phyloP scores from a whole-genome alignment of 176 grass and related monocot species.

The Phoenix dactylifera region DNA sequence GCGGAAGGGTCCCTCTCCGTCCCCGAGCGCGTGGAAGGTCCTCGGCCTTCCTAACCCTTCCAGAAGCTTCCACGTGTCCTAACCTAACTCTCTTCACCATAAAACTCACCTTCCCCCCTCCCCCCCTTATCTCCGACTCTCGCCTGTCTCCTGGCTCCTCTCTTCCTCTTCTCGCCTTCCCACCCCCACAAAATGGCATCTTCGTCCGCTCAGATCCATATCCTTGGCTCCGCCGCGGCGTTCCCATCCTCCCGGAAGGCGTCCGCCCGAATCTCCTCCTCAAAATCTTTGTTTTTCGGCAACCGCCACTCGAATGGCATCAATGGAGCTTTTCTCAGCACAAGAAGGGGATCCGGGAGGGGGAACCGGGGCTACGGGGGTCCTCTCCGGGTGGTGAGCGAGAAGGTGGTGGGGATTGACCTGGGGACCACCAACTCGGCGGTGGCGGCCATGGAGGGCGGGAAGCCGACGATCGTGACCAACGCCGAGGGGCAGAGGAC shows the following conservation, averaged over 20 bases:
- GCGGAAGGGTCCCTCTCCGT: too few relatives aligned
- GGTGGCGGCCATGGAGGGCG: slow-evolving; percentile 96
- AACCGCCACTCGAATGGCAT: slow-evolving; percentile 13
- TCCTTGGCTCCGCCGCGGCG: slow-evolving; percentile 25
- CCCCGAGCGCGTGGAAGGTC: too few relatives aligned
- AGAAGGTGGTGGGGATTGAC: slow-evolving; percentile 98
- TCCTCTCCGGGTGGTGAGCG: slow-evolving; percentile 60
- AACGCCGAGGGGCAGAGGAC: slow-evolving; percentile 93
- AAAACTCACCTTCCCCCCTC: slow-evolving; percentile 18
- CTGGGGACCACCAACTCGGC: slow-evolving; percentile 95
- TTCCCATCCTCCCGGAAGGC: slow-evolving; percentile 39
- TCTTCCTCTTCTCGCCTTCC: background rate
- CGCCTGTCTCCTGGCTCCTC: slow-evolving; percentile 3
- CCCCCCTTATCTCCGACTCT: background rate
- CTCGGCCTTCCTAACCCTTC: slow-evolving; percentile 6
- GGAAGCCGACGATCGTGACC: slow-evolving; percentile 93
- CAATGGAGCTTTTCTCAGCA: background rate
- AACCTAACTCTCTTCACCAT: background rate
- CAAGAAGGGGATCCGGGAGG: too few relatives aligned
- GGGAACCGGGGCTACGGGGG: slow-evolving; percentile 20
- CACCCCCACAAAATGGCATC: background rate
- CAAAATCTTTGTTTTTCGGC: slow-evolving; percentile 49
- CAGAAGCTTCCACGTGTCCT: slow-evolving; percentile 26
- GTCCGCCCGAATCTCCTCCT: slow-evolving; percentile 6
- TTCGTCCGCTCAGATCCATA: slow-evolving; percentile 28